Percentiles rank a stretch among this genome's conserved stretches.
Evolutionary conservation across 2,329 filamentous ascomycete genomes (phyloP).

Genomic region (Fusarium verrucosum): DNA sequence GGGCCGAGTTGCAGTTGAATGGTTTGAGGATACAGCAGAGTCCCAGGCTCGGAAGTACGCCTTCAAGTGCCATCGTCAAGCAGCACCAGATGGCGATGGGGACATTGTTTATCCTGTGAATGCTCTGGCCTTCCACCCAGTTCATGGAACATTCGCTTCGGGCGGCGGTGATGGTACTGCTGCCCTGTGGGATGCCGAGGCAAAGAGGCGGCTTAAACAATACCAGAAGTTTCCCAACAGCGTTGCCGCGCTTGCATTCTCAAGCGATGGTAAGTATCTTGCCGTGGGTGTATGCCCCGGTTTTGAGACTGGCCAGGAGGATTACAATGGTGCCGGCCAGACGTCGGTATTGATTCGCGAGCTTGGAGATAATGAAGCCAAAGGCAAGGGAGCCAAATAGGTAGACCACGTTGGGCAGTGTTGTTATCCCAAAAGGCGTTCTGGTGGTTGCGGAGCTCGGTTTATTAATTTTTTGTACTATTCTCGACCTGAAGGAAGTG

Average conservation of each 20-base stretch:
- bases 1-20: constrained; percentile 94
- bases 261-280: constrained; percentile 77
- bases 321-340: constrained; percentile 75
- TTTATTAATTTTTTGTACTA: constrained; percentile 40
- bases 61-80: constrained; percentile 96
- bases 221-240: constrained; percentile 86
- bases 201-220: constrained; percentile 88
- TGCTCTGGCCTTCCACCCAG: constrained; percentile 85
- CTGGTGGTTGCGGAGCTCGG: constrained; percentile 39
- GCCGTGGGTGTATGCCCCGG: constrained; percentile 85
- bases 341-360: constrained; percentile 84
- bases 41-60: constrained; percentile 95
- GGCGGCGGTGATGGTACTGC: constrained; percentile 91
- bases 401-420: constrained; percentile 10
- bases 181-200: constrained; percentile 91
- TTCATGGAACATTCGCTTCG: constrained; percentile 85
- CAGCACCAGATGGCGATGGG: constrained; percentile 67
- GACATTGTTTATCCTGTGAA: constrained; percentile 94
- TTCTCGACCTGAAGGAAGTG: constrained; percentile 35
- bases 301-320: constrained; percentile 87
- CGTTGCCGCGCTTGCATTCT: constrained; percentile 81
- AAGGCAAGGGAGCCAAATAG: constrained; percentile 80
- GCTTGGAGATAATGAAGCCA: constrained; percentile 86
- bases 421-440: constrained; percentile 47
- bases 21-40: constrained; percentile 90